Evolutionary conservation across 768 basidiomycete species (phyloP).

Genomic region (Hebeloma cylindrosporum): DNA sequence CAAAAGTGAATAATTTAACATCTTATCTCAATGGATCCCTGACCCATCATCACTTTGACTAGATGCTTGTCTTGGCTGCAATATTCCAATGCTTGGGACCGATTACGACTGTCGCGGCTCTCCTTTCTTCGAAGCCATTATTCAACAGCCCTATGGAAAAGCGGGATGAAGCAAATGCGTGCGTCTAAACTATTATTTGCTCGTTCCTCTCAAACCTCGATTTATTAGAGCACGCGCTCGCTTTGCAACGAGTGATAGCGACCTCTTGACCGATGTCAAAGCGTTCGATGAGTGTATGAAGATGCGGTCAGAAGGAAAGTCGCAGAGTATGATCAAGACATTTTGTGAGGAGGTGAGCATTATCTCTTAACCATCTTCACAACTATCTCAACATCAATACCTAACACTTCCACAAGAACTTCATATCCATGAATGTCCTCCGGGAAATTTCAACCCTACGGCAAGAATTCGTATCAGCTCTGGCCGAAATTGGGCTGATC

Average conservation of each 20-base stretch:
- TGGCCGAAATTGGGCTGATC: conserved; percentile 71
- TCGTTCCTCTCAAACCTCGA: not conserved
- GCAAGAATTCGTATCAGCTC: conserved; percentile 70
- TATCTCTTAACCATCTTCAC: not conserved
- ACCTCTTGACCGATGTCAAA: conserved; percentile 78
- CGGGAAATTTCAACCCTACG: conserved; percentile 80
- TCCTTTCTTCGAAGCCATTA: conserved; percentile 84
- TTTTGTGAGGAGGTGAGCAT: conserved; percentile 72
- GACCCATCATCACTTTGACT: not conserved
- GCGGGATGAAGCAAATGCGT: conserved; percentile 78
- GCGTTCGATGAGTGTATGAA: conserved; percentile 68
- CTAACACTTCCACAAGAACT: conserved; percentile 60
- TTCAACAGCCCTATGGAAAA: conserved; percentile 83
- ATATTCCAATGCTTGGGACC: conserved; percentile 85
- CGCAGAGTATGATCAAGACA: conserved; percentile 41
- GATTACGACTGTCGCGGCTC: conserved; percentile 77
- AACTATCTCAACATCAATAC: not conserved
- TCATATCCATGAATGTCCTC: conserved; percentile 71
- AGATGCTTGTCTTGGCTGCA: conserved; percentile 87
- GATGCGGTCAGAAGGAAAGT: conserved; percentile 50
- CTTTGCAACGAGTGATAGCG: conserved; percentile 74
- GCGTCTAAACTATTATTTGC: conserved; percentile 17
- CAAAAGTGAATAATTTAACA: conserved; percentile 53
- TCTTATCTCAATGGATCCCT: not conserved
- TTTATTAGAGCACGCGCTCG: conserved; percentile 62